Evolutionary conservation across 2,329 filamentous ascomycete species (phyloP).

Genomic region (Sporothrix variecibatus): DNA sequence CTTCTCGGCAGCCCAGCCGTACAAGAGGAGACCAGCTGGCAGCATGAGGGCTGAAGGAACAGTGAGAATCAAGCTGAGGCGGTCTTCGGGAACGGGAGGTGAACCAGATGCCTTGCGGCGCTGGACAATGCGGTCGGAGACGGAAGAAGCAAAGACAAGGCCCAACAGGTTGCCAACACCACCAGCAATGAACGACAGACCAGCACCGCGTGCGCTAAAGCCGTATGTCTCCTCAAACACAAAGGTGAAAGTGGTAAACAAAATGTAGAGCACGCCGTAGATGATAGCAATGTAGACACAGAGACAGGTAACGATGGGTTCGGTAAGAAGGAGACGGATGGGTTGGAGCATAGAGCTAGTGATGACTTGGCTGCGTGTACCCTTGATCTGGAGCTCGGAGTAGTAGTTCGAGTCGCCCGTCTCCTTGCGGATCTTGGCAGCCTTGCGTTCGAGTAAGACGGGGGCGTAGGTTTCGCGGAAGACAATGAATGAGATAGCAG

Average conservation of each 20-base stretch:
- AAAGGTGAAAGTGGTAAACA: conserved; percentile 54
- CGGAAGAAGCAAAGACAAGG: conserved; percentile 38
- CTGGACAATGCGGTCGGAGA: conserved; percentile 49
- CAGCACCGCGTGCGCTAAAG: conserved; percentile 48
- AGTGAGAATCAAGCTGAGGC: conserved; percentile 47
- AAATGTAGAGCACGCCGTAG: conserved; percentile 54
- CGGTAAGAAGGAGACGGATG: neutral
- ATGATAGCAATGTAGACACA: conserved; percentile 35
- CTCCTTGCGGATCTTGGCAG: neutral
- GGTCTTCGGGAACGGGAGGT: conserved; percentile 33
- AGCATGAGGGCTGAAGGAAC: conserved; percentile 50
- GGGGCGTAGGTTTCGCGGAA: neutral
- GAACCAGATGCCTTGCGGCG: conserved; percentile 43
- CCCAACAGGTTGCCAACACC: conserved; percentile 49
- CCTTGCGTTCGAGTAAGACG: neutral
- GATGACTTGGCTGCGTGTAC: neutral
- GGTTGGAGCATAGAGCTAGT: neutral
- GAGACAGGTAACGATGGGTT: conserved; percentile 7
- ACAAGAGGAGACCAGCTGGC: conserved; percentile 52
- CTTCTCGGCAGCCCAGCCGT: conserved; percentile 53
- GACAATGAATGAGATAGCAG: neutral
- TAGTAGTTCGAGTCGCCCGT: neutral
- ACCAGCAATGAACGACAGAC: conserved; percentile 51
- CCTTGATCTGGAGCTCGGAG: neutral
- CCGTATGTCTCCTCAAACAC: conserved; percentile 51